phyloP scores from a whole-genome alignment of 495 filamentous ascomycete species.

The Pyrenopolyporus hunteri region DNA sequence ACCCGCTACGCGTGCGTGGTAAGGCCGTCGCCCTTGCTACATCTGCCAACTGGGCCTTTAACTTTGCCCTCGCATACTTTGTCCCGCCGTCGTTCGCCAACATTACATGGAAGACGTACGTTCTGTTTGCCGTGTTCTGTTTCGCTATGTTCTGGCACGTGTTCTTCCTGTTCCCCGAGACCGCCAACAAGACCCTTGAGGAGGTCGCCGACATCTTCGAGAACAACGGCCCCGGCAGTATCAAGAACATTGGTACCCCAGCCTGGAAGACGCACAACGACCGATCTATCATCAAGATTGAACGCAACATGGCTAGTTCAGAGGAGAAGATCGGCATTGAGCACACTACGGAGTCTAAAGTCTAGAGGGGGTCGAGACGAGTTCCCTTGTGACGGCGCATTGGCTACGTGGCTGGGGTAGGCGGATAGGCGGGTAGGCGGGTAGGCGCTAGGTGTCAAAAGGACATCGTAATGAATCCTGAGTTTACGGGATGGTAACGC shows the following conservation, averaged over 20 bases:
- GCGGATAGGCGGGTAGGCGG: background rate
- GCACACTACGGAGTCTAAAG: conserved; percentile 13
- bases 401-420: background rate
- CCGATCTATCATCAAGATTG: conserved; percentile 40
- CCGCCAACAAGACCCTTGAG: conserved; percentile 79
- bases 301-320: conserved; percentile 44
- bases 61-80: conserved; percentile 81
- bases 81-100: conserved; percentile 75
- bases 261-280: conserved; percentile 70
- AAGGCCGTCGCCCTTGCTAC: conserved; percentile 77
- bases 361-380: background rate
- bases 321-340: conserved; percentile 43
- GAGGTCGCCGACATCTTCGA: conserved; percentile 77
- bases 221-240: conserved; percentile 51
- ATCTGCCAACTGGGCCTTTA: conserved; percentile 78
- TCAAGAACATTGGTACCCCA: conserved; percentile 67
- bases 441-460: no score
- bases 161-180: conserved; percentile 86
- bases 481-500: background rate
- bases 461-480: background rate
- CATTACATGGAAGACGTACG: conserved; percentile 76
- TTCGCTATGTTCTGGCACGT: conserved; percentile 73
- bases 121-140: conserved; percentile 79
- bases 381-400: background rate
- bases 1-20: conserved; percentile 72